phyloP scores from a whole-genome alignment of 2,329 filamentous ascomycete genomes.

The Arthrobotrys conoides region DNA sequence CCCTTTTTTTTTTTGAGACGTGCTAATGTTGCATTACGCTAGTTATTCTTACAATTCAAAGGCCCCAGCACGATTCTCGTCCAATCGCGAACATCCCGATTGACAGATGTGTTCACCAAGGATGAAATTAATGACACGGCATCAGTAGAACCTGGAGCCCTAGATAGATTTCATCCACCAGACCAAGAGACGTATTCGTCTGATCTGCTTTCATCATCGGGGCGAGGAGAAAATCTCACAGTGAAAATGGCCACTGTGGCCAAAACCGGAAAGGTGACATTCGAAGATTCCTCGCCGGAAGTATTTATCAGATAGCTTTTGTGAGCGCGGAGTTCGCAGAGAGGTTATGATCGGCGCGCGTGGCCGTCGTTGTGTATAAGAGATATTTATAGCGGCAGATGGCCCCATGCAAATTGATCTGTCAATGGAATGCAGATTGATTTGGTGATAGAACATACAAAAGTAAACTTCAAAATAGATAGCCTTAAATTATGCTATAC shows the following conservation, averaged over 20 bases:
- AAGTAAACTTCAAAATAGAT: slow-evolving; percentile 19
- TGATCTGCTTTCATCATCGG: background rate
- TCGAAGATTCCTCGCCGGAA: slow-evolving; percentile 74
- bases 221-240: slow-evolving; percentile 64
- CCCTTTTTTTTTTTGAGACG: too few species aligned
- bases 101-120: slow-evolving; percentile 82
- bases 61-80: slow-evolving; percentile 88
- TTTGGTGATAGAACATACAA: slow-evolving; percentile 9
- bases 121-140: slow-evolving; percentile 92
- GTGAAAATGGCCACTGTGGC: slow-evolving; percentile 74
- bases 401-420: background rate
- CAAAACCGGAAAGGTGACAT: slow-evolving; percentile 77
- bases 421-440: background rate
- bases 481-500: slow-evolving; percentile 17
- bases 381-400: background rate
- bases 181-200: slow-evolving; percentile 38
- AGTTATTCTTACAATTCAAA: slow-evolving; percentile 87
- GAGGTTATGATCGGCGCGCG: background rate
- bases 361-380: background rate
- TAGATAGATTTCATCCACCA: slow-evolving; percentile 72
- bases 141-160: slow-evolving; percentile 80
- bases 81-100: slow-evolving; percentile 84
- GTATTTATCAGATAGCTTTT: slow-evolving; percentile 70
- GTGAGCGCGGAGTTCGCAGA: background rate
- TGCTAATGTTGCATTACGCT: too few species aligned